Percentiles rank a stretch among this genome's conserved stretches.
Conservation (phyloP, 805 yeast genomes). For the Pichia deserticola region DNA sequence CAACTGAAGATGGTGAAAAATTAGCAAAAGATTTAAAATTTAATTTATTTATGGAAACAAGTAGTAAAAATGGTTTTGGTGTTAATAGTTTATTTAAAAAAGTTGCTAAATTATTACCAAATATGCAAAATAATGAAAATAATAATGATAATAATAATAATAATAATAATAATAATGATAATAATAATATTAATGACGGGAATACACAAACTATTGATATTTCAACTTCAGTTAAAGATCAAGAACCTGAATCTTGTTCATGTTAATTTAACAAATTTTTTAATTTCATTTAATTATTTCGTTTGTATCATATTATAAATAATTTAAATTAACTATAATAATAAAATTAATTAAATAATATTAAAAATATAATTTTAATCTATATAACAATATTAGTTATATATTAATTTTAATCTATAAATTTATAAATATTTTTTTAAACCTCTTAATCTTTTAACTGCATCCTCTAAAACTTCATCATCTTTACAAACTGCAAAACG, state of each 20-base stretch:
- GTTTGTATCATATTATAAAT: neutral
- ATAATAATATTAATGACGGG: slow-evolving; percentile 11
- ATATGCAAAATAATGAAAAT: slow-evolving; percentile 37
- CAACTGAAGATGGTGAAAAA: slow-evolving; percentile 76
- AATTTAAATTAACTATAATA: too few relatives aligned
- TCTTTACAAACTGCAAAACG: slow-evolving; percentile 97
- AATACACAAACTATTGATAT: slow-evolving; percentile 37
- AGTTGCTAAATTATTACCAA: slow-evolving; percentile 88
- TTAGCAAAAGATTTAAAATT: slow-evolving; percentile 68
- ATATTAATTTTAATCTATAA: neutral
- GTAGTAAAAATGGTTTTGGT: slow-evolving; percentile 91
- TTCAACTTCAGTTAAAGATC: slow-evolving; percentile 29
- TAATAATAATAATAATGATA: slow-evolving; percentile 16
- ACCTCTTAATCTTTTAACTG: slow-evolving; percentile 65
- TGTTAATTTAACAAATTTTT: slow-evolving; percentile 20
- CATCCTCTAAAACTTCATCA: slow-evolving; percentile 70
- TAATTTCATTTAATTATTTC: neutral
- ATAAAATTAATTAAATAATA: too few relatives aligned
- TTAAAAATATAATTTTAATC: too few relatives aligned
- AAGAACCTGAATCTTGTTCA: slow-evolving; percentile 33
- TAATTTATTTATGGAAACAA: slow-evolving; percentile 80
- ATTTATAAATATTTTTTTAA: slow-evolving; percentile 56
- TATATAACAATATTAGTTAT: neutral
- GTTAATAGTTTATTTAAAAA: slow-evolving; percentile 84
- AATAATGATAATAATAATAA: slow-evolving; percentile 16